Evolutionary conservation across 208 protist species (phyloP), one percentile per base, ranked within the genome.

Genomic region (Leishmania arabica): DNA sequence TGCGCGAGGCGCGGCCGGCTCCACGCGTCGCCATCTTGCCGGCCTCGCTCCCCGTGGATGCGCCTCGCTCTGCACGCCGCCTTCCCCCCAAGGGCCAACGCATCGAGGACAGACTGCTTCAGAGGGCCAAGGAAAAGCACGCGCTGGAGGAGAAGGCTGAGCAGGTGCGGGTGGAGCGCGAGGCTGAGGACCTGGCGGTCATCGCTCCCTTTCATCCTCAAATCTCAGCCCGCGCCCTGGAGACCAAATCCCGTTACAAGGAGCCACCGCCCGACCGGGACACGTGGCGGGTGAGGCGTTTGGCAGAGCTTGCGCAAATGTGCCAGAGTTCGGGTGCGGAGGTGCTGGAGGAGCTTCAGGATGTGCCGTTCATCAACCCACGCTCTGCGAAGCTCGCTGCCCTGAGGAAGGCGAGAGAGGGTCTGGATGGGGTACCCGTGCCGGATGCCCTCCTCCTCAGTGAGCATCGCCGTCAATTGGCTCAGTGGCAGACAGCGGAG

Each of bases 81-180:
- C 64, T 75, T 11, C 81, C 84, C 1, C 80, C 84, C 11, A 51
- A 70, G 24, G 84, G 84, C 2, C 56, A 84, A 75, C 87, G 84
- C 37, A 87, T 96, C 62, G 91, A 96, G 78, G 89, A 94, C 51
- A 78, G 77, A 70, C 83, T 95, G 5, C 83, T 95, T 56, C 75
- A 84, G 54, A 72, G 87, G 2, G 94, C 90, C 37, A 85, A 87
- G 76, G 88, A 93, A n/a, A 81, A 82, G 19, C 80, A 80, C 27
- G 84, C 37, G 31, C 75, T 62, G 72, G 70, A 66, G 31, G 47
- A 60, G 47, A 34, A 80, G 15, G 84, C 84, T 56, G 82, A 66
- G n/a, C 64, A 85, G 78, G 69, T 74, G 42, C 87, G 87, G 17
- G 7, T 42, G 66, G 77, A 83, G 47, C 82, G 88, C n/a, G 74